Conservation (phyloP, 768 basidiomycete species). For the Hypholoma sublateritium region DNA sequence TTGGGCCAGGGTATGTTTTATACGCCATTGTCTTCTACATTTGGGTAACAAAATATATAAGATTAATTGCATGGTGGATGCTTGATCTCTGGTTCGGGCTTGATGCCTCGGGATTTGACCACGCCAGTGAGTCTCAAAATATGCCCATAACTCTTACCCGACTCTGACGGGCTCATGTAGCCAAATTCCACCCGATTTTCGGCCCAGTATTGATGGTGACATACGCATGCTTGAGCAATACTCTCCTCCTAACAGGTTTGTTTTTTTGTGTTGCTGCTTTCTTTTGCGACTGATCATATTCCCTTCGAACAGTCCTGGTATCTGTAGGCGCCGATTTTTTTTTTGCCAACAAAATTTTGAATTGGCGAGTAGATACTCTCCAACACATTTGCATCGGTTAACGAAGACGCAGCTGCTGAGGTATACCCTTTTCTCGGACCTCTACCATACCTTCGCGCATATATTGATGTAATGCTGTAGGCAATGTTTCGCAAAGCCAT, state of each 20-base stretch:
- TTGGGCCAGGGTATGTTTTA: constrained; percentile 26
- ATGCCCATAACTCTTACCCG: not conserved
- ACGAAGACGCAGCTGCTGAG: constrained; percentile 90
- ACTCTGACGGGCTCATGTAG: constrained; percentile 28
- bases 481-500: constrained; percentile 96
- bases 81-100: constrained; percentile 93
- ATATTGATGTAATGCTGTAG: constrained; percentile 34
- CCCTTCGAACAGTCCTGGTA: constrained; percentile 60
- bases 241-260: constrained; percentile 81
- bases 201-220: constrained; percentile 90
- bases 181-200: constrained; percentile 80
- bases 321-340: constrained; percentile 50
- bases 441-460: not conserved
- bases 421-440: constrained; percentile 34
- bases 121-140: constrained; percentile 56
- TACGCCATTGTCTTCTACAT: not conserved
- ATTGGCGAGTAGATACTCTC: constrained; percentile 69
- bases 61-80: constrained; percentile 91
- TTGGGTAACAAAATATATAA: constrained; percentile 4
- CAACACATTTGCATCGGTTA: constrained; percentile 93
- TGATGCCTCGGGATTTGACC: constrained; percentile 87
- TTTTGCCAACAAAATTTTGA: not conserved
- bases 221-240: constrained; percentile 92
- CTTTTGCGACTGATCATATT: constrained; percentile 3
- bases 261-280: constrained; percentile 1